phyloP scores from a whole-genome alignment of 352 stramenopile species.

The Pythium dissimile region DNA sequence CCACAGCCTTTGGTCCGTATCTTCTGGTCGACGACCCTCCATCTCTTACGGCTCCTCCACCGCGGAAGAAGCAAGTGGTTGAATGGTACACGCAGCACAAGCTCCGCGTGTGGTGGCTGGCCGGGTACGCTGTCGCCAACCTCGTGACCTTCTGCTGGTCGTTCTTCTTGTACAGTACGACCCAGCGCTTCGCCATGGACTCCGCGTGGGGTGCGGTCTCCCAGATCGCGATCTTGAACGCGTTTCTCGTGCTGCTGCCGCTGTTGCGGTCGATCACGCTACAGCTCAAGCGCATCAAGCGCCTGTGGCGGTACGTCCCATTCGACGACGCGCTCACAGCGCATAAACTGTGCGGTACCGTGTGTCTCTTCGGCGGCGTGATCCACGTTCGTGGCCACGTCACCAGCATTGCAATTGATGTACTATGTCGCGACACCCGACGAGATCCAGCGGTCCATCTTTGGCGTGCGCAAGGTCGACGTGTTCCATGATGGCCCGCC shows the following conservation, averaged over 20 bases:
- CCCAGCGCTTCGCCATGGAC: constrained; percentile 1
- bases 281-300: constrained; percentile 1
- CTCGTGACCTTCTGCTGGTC: constrained; percentile 2
- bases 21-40: no score
- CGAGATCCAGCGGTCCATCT: background rate
- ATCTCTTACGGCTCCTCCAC: no score
- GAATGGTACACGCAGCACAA: constrained; percentile 5
- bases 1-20: no score
- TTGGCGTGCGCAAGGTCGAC: background rate
- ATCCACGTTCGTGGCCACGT: constrained; percentile 1
- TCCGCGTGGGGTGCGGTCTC: background rate
- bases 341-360: constrained; percentile 6
- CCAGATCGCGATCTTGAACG: constrained; percentile 9
- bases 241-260: constrained; percentile 3
- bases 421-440: constrained; percentile 7
- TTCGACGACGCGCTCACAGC: background rate
- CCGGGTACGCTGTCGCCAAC: background rate
- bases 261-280: constrained; percentile 2
- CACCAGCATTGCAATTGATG: background rate
- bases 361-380: constrained; percentile 1
- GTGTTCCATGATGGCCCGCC: constrained; percentile 1
- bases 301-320: background rate
- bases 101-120: constrained; percentile 1
- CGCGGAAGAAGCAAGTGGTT: no score
- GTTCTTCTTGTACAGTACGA: constrained; percentile 6